Conservation (phyloP, 116 monocot genomes). For the Phalaenopsis hybrid region DNA sequence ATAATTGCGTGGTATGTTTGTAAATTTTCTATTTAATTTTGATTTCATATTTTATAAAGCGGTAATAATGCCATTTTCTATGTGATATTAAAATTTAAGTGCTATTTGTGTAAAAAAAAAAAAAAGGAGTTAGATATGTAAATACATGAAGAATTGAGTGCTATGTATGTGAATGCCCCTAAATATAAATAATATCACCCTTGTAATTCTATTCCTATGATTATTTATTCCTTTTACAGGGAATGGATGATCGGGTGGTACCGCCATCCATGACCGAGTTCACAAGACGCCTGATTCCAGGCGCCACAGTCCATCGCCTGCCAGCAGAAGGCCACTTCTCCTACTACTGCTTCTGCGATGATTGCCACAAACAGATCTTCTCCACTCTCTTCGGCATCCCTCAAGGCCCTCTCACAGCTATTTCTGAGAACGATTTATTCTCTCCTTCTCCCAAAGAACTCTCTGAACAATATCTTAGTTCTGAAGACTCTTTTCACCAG, state of each 20-base stretch:
- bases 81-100: too few species aligned
- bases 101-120: too few species aligned
- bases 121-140: too few species aligned
- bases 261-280: slow-evolving; percentile 83
- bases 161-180: too few species aligned
- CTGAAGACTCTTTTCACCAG: not conserved
- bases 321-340: slow-evolving; percentile 91
- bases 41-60: too few species aligned
- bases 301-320: slow-evolving; percentile 72
- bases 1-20: too few species aligned
- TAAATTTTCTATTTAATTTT: too few species aligned
- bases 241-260: slow-evolving; percentile 85
- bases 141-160: too few species aligned
- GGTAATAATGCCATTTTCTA: too few species aligned
- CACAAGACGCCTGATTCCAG: slow-evolving; percentile 62
- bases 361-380: slow-evolving; percentile 87
- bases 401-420: slow-evolving; percentile 43
- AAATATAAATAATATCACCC: too few species aligned
- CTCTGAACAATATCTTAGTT: not conserved
- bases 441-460: not conserved
- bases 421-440: not conserved
- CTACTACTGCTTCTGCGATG: slow-evolving; percentile 87
- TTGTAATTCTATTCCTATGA: too few species aligned
- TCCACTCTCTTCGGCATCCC: slow-evolving; percentile 82
- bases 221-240: slow-evolving; percentile 13